Evolutionary conservation across 257 asterid species (phyloP).

Genomic region (Nyctanthes arbortristis): DNA sequence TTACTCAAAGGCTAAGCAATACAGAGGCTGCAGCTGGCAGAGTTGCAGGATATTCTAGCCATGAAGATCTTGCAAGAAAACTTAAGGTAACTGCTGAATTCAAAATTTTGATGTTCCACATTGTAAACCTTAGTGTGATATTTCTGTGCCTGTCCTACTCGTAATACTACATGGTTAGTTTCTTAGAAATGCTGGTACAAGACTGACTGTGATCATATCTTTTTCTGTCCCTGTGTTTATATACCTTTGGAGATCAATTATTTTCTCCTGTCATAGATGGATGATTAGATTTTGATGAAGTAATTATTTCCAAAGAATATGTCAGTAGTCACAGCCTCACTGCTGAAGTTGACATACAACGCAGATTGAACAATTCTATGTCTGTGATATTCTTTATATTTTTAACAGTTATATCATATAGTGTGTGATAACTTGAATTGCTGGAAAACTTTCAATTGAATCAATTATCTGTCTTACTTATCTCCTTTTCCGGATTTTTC

Average conservation of each 20-base stretch:
- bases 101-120: neutral
- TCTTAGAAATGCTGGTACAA: neutral
- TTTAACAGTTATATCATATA: neutral
- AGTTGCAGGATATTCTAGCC: constrained; percentile 61
- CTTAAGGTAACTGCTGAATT: constrained; percentile 49
- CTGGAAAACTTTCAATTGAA: neutral
- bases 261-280: neutral
- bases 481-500: neutral
- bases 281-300: neutral
- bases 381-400: neutral
- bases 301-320: neutral
- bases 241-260: neutral
- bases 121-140: neutral
- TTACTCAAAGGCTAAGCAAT: constrained; percentile 72
- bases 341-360: neutral
- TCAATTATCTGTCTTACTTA: neutral
- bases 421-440: neutral
- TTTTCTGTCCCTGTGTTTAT: neutral
- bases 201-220: neutral
- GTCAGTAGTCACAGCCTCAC: neutral
- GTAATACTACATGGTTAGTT: neutral
- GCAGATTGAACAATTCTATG: neutral
- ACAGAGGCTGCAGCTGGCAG: constrained; percentile 41
- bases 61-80: constrained; percentile 81
- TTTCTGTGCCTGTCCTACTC: neutral